Base-by-base conservation (phyloP, 2,329 filamentous ascomycete genomes). In the Cladosporium cucumerinum region DNA sequence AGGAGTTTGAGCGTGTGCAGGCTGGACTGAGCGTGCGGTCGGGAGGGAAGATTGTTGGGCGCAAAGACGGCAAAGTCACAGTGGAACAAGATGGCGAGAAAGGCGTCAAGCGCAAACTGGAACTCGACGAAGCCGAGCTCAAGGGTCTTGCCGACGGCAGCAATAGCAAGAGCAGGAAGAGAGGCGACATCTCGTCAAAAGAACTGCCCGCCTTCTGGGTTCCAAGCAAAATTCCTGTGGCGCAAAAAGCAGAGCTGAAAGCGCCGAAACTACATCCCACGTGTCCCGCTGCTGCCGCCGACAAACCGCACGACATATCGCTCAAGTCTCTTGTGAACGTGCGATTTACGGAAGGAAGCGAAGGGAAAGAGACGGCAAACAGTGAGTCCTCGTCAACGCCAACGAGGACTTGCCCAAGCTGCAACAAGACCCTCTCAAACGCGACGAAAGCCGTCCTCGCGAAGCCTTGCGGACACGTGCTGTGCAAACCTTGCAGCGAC, bases 191-290 rank as follows among this genome's bases (percentile, higher is more conserved):
- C 88, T 74, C 87, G 87, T 46, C 86, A 87, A 73, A 87, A 82
- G 54, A 85, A 93, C 66, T 97, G 0, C 91, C 92, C 0, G 96
- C 92, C 0, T 98, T 98, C 79, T 98, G 94, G 95, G 89, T 94
- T 1, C 94, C 93, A 0, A 91, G 90, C 0, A 85, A 94, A 65
- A 96, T 91, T 0, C 92, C 92, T 0, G 74, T 78, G 63, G 85
- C 83, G 43, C 85, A 85, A 55, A 79, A 72, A 54, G 66, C 69
- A 36, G 67, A 68, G 69, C 71, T 49, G 67, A 72, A 68, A 80
- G 87, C 59, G 81, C 87, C 71, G 79, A 84, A 5, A 78, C 85
- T 36, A 21, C 82, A 83, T 5, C 92, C 93, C 0, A 81, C 89
- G 2, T 98, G 93, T 71, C 93, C 93, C 0, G 89, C 88, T 0